Percentiles rank a stretch among this genome's conserved stretches.
Conservation (phyloP, 345 rosid species). For the Melaleuca alternifolia region DNA sequence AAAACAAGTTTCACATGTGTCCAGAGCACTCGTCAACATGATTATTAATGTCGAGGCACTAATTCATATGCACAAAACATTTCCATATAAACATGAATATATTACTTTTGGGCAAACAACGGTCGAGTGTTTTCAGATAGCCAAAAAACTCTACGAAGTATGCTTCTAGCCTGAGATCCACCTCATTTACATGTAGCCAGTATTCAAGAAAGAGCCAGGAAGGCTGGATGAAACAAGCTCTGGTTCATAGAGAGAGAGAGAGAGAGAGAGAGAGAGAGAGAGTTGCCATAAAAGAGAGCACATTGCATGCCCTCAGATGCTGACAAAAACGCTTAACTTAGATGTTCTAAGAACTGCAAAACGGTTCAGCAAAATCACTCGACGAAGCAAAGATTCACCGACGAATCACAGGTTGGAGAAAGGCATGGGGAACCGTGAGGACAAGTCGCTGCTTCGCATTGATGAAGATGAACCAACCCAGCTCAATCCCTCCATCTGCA, state of each 20-base stretch:
- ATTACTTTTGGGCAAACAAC: neutral
- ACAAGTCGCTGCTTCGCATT: neutral
- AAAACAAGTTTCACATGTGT: neutral
- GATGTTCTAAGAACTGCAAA: neutral
- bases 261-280: neutral
- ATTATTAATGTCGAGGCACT: neutral
- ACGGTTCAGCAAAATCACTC: neutral
- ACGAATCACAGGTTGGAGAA: neutral
- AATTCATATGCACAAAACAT: neutral
- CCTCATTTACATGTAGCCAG: neutral
- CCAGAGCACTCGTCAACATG: neutral
- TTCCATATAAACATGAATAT: neutral
- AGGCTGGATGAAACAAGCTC: neutral
- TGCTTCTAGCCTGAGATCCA: neutral
- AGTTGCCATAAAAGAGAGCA: neutral
- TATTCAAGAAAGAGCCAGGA: neutral
- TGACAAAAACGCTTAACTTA: neutral
- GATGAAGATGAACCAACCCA: neutral
- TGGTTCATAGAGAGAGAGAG: neutral
- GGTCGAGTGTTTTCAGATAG: neutral
- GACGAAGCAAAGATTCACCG: neutral
- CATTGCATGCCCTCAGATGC: neutral
- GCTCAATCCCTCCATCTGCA: neutral
- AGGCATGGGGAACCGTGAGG: neutral
- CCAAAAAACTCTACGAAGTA: neutral